Percentiles rank a stretch among this genome's conserved stretches.
Conservation (phyloP, 306 rosid genomes). For the Medicago arabica region DNA sequence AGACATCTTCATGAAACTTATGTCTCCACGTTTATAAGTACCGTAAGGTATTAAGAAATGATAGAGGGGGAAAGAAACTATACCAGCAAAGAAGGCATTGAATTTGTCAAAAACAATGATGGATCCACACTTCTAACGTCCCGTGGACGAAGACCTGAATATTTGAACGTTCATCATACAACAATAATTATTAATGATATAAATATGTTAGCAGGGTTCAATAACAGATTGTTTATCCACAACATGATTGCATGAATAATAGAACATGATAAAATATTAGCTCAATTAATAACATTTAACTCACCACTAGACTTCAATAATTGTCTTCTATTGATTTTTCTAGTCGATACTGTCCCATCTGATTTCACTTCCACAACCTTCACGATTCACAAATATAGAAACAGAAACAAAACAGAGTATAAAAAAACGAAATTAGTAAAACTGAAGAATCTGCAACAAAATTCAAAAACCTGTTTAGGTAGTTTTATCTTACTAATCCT, state of each 20-base stretch:
- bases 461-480: background rate
- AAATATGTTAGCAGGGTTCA: background rate
- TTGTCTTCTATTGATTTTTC: constrained; percentile 92
- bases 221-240: background rate
- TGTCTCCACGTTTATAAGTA: background rate
- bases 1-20: constrained; percentile 36
- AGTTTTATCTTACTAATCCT: background rate
- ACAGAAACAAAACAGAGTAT: constrained; percentile 16
- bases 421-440: constrained; percentile 7
- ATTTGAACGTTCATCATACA: constrained; percentile 30
- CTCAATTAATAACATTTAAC: constrained; percentile 33
- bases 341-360: constrained; percentile 67
- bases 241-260: constrained; percentile 27
- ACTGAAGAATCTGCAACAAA: background rate
- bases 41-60: background rate
- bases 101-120: constrained; percentile 87
- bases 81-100: constrained; percentile 95
- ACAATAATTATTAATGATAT: background rate
- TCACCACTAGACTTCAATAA: constrained; percentile 89
- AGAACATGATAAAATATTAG: too few relatives aligned
- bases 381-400: constrained; percentile 8
- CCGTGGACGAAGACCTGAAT: constrained; percentile 95
- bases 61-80: background rate
- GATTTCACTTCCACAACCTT: constrained; percentile 92
- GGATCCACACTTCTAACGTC: constrained; percentile 98